A percentile compares a stretch with the other conserved stretches of the same genome.
These are phyloP conservation scores for Cutaneotrichosporon arboriforme DNA, from an alignment of 1,284 basidiomycete genomes.

Conservation along the genomic window DNA sequence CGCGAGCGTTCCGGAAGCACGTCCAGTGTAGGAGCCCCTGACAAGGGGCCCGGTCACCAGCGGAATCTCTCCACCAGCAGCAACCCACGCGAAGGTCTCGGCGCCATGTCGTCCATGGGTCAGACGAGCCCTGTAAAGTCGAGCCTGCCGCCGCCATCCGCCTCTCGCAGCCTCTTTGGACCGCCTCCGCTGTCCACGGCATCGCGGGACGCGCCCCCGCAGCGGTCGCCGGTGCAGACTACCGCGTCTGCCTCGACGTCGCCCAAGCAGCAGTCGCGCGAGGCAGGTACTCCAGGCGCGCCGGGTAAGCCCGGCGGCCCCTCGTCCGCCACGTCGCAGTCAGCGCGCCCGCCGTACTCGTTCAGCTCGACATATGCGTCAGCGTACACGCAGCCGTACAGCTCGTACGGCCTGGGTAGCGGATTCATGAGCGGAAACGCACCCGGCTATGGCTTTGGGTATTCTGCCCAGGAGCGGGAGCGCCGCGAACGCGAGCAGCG, in stretches of 20 bases:
- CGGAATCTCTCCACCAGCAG: conserved; percentile 15
- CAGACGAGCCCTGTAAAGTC: conserved; percentile 15
- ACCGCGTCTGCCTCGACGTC: conserved; percentile 6
- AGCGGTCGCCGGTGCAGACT: conserved; percentile 16
- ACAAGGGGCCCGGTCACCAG: conserved; percentile 12
- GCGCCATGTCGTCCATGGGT: conserved; percentile 10
- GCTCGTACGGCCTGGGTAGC: conserved; percentile 13
- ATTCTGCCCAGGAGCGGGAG: conserved; percentile 9
- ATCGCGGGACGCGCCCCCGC: conserved; percentile 10
- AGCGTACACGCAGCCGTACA: conserved; percentile 20
- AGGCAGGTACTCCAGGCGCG: background rate
- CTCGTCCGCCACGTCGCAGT: conserved; percentile 3
- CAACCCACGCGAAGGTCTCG: conserved; percentile 10
- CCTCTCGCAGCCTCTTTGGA: conserved; percentile 11
- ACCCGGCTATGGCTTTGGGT: conserved; percentile 6
- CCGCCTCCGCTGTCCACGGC: conserved; percentile 14
- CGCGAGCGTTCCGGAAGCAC: conserved; percentile 11
- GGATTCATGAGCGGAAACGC: conserved; percentile 9
- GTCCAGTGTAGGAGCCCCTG: conserved; percentile 6
- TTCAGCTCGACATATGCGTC: conserved; percentile 21
- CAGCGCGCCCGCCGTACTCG: conserved; percentile 17
- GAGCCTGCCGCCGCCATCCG: conserved; percentile 3
- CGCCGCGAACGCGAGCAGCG: conserved; percentile 10
- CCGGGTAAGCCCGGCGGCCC: background rate
- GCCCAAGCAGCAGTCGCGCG: conserved; percentile 11